Base-by-base conservation (phyloP, 768 basidiomycete species). In the Leccinellum albellum region DNA sequence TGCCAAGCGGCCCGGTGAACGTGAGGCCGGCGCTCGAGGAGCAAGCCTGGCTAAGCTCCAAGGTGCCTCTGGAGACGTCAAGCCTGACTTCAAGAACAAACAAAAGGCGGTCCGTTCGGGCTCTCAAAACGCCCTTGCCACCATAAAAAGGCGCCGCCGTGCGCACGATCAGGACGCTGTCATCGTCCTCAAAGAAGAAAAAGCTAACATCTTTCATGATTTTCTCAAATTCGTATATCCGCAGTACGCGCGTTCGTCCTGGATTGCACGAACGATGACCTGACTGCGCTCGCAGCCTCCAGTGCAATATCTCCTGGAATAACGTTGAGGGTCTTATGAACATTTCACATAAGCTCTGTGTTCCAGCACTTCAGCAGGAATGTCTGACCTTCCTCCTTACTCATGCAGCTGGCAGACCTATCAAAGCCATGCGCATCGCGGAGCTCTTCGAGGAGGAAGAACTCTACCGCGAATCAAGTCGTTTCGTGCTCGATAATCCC, bases 271-370 rank as follows among this genome's bases (percentile, higher is more conserved):
- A 50, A 13, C 55, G 35, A 49, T 51, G 33, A 49, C 35, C 49
- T 58, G 9, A 63, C 31, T 51, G 32, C 50, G 37, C 40, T 23
- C n/a, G 45, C 64, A 91, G 89, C 61, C 78, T 95, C 54, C 89
- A 94, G 61, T 96, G 94, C 74, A 91, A 91, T 9, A 94, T 96
- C 53, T 89, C 91, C 0, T 98, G 94, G 92, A 90, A 91, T 64
- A 97, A 97, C 70, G 95, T 93, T 26, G 93, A 92, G 64, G 87
- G 88, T 40, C 80, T 93, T 42, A 89, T 94, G 84, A 91, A 94
- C 66, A 88, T 96, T 21, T 86, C 92, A 3, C 86, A 91, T 72
- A 95, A 94, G 67, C 84, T 96, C 54, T 89, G 89, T 60, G 89
- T 91, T 5, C 86, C 90, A 2, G 76, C 88, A 3, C 78, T 97